Evolutionary conservation across 768 basidiomycete species (phyloP).

Genomic region (Termitomyces sp.): DNA sequence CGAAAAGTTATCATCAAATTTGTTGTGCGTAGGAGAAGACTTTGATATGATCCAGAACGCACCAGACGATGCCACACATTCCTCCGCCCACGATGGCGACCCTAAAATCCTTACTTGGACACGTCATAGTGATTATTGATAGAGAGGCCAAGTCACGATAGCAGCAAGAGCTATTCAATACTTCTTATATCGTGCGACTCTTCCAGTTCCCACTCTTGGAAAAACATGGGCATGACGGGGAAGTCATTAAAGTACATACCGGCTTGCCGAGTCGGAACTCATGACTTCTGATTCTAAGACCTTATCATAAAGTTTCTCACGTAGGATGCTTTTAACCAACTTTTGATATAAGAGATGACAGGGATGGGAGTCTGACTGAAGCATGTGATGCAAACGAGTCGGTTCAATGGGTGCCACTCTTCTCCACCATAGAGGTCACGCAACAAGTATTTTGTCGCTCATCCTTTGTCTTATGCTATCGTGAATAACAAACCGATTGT

Average conservation of each 20-base stretch:
- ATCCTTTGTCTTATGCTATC: constrained; percentile 69
- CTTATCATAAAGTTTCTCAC: background rate
- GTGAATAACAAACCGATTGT: constrained; percentile 95
- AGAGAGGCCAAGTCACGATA: background rate
- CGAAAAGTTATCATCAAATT: background rate
- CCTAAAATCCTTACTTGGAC: constrained; percentile 31
- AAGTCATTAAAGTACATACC: background rate
- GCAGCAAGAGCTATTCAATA: background rate
- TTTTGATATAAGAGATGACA: background rate
- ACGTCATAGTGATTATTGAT: background rate
- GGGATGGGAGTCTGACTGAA: background rate
- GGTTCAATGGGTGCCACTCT: constrained; percentile 25
- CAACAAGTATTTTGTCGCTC: constrained; percentile 70
- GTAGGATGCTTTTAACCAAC: background rate
- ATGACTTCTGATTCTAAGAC: background rate
- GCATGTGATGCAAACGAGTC: background rate
- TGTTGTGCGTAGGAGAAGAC: background rate
- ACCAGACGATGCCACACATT: constrained; percentile 45
- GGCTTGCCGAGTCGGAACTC: background rate
- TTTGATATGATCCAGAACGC: background rate
- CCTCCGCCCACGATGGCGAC: constrained; percentile 54
- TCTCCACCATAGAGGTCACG: constrained; percentile 77
- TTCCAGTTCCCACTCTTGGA: background rate
- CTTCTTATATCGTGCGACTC: background rate
- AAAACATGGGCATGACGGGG: too few species aligned